Conservation (phyloP, 148 eudicot genomes). For the Suaeda aralocaspica region DNA sequence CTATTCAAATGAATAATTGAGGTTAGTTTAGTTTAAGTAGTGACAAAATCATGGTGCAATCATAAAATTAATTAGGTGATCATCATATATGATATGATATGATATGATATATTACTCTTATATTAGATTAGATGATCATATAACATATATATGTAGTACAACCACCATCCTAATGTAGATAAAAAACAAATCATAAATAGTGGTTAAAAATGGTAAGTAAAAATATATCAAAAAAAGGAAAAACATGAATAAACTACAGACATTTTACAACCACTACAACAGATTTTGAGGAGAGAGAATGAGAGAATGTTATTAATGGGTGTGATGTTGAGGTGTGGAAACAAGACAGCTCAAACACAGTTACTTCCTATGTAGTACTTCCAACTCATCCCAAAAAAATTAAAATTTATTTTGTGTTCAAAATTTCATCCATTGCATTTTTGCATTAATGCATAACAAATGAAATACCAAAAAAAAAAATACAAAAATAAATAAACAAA, state of each 20-base stretch:
- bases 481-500: constrained; percentile 5
- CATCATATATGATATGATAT: too few species aligned
- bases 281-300: constrained; percentile 6
- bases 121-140: too few species aligned
- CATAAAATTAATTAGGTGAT: not conserved
- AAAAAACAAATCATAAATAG: too few species aligned
- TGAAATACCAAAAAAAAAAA: constrained; percentile 14
- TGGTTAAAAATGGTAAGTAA: too few species aligned
- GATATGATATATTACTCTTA: too few species aligned
- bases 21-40: too few species aligned
- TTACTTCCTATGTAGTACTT: not conserved
- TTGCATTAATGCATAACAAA: constrained; percentile 5
- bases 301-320: not conserved
- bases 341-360: constrained; percentile 21
- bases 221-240: not conserved
- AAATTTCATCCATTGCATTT: constrained; percentile 14
- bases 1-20: too few species aligned
- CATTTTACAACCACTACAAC: constrained; percentile 18
- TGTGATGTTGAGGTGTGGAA: not conserved
- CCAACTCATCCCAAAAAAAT: not conserved
- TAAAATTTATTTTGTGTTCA: not conserved
- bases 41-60: not conserved
- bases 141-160: too few species aligned
- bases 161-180: too few species aligned
- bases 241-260: constrained; percentile 15